phyloP scores from a whole-genome alignment of 2,329 filamentous ascomycete genomes.

The Colletotrichum godetiae region DNA sequence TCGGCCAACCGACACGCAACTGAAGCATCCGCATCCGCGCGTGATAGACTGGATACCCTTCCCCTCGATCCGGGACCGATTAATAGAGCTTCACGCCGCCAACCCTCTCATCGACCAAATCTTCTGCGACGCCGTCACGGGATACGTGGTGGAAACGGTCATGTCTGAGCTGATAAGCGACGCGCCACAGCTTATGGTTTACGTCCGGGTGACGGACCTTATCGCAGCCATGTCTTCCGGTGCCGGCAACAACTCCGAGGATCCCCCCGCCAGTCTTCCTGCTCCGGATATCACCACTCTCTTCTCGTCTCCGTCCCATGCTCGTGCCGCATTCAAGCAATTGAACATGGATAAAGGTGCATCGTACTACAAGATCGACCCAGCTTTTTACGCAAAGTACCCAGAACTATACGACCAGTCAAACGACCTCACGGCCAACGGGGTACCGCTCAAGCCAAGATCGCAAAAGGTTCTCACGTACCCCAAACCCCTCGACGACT shows the following conservation, averaged over 20 bases:
- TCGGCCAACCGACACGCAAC: slow-evolving; percentile 42
- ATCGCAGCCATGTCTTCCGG: slow-evolving; percentile 38
- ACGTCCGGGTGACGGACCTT: slow-evolving; percentile 45
- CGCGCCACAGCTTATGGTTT: slow-evolving; percentile 41
- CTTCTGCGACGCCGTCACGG: slow-evolving; percentile 47
- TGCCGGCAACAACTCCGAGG: neutral
- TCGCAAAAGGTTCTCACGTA: slow-evolving; percentile 43
- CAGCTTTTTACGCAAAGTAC: slow-evolving; percentile 46
- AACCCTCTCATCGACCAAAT: slow-evolving; percentile 46
- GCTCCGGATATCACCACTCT: slow-evolving; percentile 39
- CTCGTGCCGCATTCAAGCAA: slow-evolving; percentile 41
- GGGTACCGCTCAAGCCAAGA: slow-evolving; percentile 41
- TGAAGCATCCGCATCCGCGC: slow-evolving; percentile 39
- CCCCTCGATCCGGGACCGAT: slow-evolving; percentile 41
- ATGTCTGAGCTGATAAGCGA: slow-evolving; percentile 43
- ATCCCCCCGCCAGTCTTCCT: slow-evolving; percentile 34
- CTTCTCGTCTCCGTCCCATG: slow-evolving; percentile 40
- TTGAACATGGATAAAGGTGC: slow-evolving; percentile 47
- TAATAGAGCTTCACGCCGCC: slow-evolving; percentile 45
- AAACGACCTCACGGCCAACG: slow-evolving; percentile 41
- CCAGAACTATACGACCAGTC: slow-evolving; percentile 43
- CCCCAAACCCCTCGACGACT: slow-evolving; percentile 41
- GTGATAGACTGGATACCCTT: slow-evolving; percentile 44
- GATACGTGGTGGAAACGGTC: slow-evolving; percentile 44
- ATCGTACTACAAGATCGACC: slow-evolving; percentile 47